Conservation (phyloP, 306 rosid species). For the Oxytropis ochrocephala region DNA sequence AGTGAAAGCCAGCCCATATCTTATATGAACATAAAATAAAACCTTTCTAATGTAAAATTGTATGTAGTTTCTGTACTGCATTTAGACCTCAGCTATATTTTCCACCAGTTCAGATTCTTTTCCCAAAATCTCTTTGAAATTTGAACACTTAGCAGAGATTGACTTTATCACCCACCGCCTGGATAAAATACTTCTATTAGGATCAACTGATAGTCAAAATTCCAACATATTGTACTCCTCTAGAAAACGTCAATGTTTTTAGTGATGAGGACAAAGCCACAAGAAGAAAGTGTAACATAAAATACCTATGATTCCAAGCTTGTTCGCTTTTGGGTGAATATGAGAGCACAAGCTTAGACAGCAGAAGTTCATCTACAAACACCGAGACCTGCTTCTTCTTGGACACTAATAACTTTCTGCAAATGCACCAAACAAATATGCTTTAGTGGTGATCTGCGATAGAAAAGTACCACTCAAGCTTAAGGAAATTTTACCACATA, state of each 20-base stretch:
- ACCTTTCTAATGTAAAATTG: constrained; percentile 26
- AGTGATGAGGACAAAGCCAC: background rate
- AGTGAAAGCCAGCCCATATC: background rate
- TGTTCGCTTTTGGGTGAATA: constrained; percentile 78
- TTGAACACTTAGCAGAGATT: constrained; percentile 53
- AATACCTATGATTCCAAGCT: constrained; percentile 85
- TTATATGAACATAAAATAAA: constrained; percentile 19
- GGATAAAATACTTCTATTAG: constrained; percentile 22
- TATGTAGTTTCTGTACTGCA: constrained; percentile 37
- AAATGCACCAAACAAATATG: constrained; percentile 18
- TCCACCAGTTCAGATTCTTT: constrained; percentile 96
- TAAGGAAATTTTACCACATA: too few species aligned
- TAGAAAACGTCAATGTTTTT: constrained; percentile 1
- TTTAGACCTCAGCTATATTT: constrained; percentile 86
- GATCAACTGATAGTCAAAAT: constrained; percentile 4
- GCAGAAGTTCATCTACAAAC: constrained; percentile 56
- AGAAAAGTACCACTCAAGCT: too few species aligned
- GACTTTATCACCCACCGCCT: constrained; percentile 95
- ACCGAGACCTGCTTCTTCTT: constrained; percentile 34
- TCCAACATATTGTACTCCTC: background rate
- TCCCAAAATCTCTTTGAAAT: constrained; percentile 54
- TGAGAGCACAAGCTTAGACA: constrained; percentile 75
- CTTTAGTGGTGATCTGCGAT: too few species aligned
- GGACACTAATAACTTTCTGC: constrained; percentile 57
- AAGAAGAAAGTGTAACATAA: constrained; percentile 22